Base-by-base conservation (phyloP, 176 grass and related monocot species). In the Urochloa ruziziensis region DNA sequence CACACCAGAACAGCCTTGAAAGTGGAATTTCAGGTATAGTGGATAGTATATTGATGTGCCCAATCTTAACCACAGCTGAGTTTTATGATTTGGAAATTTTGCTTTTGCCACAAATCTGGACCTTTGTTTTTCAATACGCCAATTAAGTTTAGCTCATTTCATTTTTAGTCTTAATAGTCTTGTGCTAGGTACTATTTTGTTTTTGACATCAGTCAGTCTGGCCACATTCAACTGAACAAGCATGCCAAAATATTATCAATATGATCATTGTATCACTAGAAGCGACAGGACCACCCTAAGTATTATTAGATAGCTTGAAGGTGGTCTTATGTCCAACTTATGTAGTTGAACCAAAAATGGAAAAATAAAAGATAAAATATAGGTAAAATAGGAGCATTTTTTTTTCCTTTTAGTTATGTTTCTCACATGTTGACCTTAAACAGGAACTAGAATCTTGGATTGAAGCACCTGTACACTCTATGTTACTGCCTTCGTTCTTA, bases 21-120 rank as follows among this genome's bases (percentile, higher is more conserved):
- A 85, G 46, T 52, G 82, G 78, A 85, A 90, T 85, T 80, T 71
- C 86, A 37, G 59, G 93, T 98, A 88, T 47, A 46, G 7, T 71
- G 8, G 15, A 71, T 28, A 15, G 42, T 47, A 43, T 25, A 29
- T 27, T 70, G 40, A 29, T 66, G 82, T 78, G 86, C 71, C 60
- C 86, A 78, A 73, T 61, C 57, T 85, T 68, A 88, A 70, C 4
- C 43, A 80, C 34, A 71, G 0, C 35, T 42, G 19, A 30, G 7
- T 79, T 44, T 11, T 53, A 51, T 24, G 48, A 24, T 68, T 23
- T 62, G 30, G 29, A 34, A 28, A 1, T 25, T n/a, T 48, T 29
- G 13, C 13, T 37, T 48, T 71, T 47, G 42, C 16, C 42, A 29
- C 24, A 28, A 42, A 25, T 24, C 11, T 11, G 63, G 34, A 65